A percentile compares a stretch with the other conserved stretches of the same genome.
Evolutionary conservation across 768 basidiomycete species (phyloP).

Genomic region (Suillus subaureus): DNA sequence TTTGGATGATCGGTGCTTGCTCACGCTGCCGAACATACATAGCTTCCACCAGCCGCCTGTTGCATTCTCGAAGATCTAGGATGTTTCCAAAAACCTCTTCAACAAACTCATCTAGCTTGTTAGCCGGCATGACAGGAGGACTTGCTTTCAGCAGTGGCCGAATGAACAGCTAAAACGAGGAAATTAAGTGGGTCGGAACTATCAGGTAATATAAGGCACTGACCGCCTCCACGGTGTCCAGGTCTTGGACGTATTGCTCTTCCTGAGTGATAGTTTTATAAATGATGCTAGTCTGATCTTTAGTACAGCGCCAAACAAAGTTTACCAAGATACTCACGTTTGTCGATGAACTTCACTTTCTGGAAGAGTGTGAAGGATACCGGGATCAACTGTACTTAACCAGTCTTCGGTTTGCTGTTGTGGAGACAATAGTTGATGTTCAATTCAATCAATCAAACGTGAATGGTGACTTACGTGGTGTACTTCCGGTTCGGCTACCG

Average conservation of each 20-base stretch:
- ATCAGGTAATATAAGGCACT: conserved; percentile 23
- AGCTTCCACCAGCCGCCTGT: conserved; percentile 79
- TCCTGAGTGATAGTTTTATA: conserved; percentile 88
- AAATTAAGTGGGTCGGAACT: conserved; percentile 27
- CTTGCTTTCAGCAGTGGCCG: conserved; percentile 52
- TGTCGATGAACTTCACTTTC: conserved; percentile 83
- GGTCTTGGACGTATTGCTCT: conserved; percentile 85
- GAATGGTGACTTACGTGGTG: conserved; percentile 36
- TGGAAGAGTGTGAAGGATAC: conserved; percentile 58
- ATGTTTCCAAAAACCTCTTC: conserved; percentile 91
- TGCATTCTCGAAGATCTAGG: conserved; percentile 82
- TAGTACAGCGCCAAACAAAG: conserved; percentile 2
- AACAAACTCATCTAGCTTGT: conserved; percentile 78
- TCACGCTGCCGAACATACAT: conserved; percentile 85
- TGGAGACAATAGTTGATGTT: conserved; percentile 9
- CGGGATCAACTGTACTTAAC: conserved; percentile 51
- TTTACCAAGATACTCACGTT: conserved; percentile 41
- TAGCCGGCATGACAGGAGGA: conserved; percentile 56
- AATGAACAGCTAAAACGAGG: conserved; percentile 49
- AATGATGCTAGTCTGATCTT: conserved; percentile 53
- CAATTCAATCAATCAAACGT: conserved; percentile 11
- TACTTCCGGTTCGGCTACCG: conserved; percentile 30
- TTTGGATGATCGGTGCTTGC: conserved; percentile 78
- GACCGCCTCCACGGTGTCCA: conserved; percentile 80
- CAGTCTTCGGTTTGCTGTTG: conserved; percentile 46